Conservation (phyloP, 345 rosid species). For the Eucalyptus erythrocorys region DNA sequence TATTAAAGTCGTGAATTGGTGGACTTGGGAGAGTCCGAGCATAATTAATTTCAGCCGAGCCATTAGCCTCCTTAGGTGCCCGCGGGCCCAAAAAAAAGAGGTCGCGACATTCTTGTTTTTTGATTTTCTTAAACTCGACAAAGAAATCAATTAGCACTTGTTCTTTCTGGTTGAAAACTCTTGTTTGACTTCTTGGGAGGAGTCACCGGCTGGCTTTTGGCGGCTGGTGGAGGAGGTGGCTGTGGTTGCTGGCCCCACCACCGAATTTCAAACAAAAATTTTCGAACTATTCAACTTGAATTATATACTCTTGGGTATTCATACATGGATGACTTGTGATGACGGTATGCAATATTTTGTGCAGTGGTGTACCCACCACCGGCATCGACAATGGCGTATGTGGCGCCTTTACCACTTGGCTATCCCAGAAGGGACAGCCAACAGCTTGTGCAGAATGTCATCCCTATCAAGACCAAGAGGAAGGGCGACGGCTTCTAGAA, state of each 20-base stretch:
- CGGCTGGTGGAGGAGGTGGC: too few relatives aligned
- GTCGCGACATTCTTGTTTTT: too few relatives aligned
- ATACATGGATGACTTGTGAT: neutral
- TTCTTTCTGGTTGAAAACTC: neutral
- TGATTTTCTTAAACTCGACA: neutral
- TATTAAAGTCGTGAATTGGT: too few relatives aligned
- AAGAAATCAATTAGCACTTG: neutral
- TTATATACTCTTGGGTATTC: neutral
- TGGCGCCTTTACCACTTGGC: slow-evolving; percentile 31
- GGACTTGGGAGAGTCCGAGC: too few relatives aligned
- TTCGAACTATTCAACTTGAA: neutral
- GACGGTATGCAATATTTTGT: neutral
- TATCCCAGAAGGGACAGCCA: slow-evolving; percentile 34
- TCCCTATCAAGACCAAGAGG: slow-evolving; percentile 34
- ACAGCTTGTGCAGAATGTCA: neutral
- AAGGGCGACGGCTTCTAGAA: slow-evolving; percentile 73
- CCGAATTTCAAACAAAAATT: neutral
- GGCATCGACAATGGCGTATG: neutral
- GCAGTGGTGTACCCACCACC: slow-evolving; percentile 17
- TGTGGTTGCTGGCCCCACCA: neutral
- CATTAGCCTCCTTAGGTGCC: too few relatives aligned
- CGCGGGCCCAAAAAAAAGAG: too few relatives aligned
- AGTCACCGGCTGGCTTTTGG: neutral
- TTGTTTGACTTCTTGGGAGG: neutral
- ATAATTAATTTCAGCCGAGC: too few relatives aligned